These are phyloP conservation scores for Nannochloropsis granulata DNA, from an alignment of 108 stramenopile species.

Conservation along the genomic window DNA sequence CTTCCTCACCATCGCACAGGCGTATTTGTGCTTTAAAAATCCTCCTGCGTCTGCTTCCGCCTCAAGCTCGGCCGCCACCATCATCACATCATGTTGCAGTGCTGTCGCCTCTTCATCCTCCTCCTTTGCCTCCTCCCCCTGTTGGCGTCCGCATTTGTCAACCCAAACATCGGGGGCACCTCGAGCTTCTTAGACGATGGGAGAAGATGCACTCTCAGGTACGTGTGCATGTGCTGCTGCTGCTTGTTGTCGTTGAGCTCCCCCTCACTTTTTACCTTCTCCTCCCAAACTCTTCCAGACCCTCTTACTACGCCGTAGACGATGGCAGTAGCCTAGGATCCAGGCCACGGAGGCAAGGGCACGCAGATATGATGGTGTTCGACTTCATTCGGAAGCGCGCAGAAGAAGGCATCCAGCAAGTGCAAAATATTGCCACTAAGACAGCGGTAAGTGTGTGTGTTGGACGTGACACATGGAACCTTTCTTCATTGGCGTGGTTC, in stretches of 20 bases:
- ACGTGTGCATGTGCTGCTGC: not conserved
- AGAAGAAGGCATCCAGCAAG: slow-evolving; percentile 29
- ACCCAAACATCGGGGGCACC: not conserved
- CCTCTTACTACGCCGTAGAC: not conserved
- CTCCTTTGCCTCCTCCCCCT: not conserved
- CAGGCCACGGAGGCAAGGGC: not conserved
- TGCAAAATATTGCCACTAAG: slow-evolving; percentile 27
- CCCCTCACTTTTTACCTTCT: not conserved
- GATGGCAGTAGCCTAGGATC: not conserved
- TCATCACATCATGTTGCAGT: not conserved
- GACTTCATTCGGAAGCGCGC: slow-evolving; percentile 38
- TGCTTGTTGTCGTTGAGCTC: not conserved
- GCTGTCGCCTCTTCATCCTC: not conserved
- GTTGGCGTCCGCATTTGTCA: not conserved
- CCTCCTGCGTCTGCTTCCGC: no score
- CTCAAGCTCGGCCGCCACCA: no score
- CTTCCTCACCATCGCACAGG: no score
- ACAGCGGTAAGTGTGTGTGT: not conserved
- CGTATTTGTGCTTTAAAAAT: no score
- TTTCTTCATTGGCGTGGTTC: not conserved
- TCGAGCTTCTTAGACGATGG: not conserved
- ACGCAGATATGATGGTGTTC: slow-evolving; percentile 19
- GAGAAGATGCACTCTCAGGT: not conserved
- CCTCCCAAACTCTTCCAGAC: not conserved
- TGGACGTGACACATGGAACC: no score